Base-by-base conservation (phyloP, 495 filamentous ascomycete species). In the Penicillium nucicola region DNA sequence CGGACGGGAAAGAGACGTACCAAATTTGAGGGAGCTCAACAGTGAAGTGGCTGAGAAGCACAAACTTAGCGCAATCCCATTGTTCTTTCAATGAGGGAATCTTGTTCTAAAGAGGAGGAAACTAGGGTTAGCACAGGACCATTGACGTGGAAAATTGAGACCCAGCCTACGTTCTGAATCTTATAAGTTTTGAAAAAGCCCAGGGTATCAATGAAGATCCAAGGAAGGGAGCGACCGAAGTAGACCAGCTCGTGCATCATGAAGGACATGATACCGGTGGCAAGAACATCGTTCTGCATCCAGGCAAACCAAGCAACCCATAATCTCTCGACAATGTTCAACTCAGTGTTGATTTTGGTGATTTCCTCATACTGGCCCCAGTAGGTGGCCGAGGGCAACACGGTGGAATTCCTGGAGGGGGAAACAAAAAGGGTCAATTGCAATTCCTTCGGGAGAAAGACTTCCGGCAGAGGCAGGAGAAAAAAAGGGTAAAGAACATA, bases 21-120 rank as follows among this genome's bases (percentile, higher is more conserved):
- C 93, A 98, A 62, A 98, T 98, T 69, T 97, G 95, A 35, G 93
- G 92, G 4, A 98, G 78, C 66, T 98, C 93, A 56, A 97, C 93
- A 38, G 93, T 97, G 72, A 96, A 93, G 69, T 98, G 93, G 60
- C 81, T 86, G 46, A 98, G 75, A 42, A 98, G 84, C 34, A 98
- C 93, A 53, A 97, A 81, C 54, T 81, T 85, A n/a, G 93, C 90
- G 70, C 93, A 98, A 54, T 89, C 82, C 87, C 89, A 96, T 72
- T 98, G 93, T 61, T 98, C 93, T 51, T 79, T 84, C 47, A 84
- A 76, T 1, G 90, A 95, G 1, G 93, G 93, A 19, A 95, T 81
- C 77, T 97, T 98, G 69, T 84, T 81, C 87, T 95, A 8, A 48
- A 47, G 42, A n/a, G n/a, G n/a, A n/a, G n/a, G n/a, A n/a, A n/a